Evolutionary conservation across 345 rosid genomes (phyloP).

Genomic region (Raphanus raphanistrum): DNA sequence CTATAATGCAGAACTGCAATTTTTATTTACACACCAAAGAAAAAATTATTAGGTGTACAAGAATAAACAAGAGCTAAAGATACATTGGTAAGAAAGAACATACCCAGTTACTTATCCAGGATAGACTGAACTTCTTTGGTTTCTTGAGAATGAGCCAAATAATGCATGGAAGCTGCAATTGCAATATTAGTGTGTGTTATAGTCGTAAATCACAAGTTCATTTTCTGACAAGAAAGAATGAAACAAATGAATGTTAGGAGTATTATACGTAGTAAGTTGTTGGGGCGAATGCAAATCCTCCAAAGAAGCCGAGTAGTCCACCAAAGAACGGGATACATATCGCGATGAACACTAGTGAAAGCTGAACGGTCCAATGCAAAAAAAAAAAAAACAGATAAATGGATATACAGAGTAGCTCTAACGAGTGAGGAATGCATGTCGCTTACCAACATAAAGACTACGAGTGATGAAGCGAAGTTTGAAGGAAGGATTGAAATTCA

Average conservation of each 20-base stretch:
- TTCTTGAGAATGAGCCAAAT: slow-evolving; percentile 69
- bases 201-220: not conserved
- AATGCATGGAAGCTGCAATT: slow-evolving; percentile 75
- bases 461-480: slow-evolving; percentile 68
- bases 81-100: not conserved
- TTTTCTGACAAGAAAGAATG: not conserved
- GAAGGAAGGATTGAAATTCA: slow-evolving; percentile 50
- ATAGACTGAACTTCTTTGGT: slow-evolving; percentile 63
- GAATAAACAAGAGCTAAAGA: not conserved
- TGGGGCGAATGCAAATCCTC: slow-evolving; percentile 85
- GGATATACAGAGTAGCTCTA: not conserved
- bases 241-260: not conserved
- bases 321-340: slow-evolving; percentile 73
- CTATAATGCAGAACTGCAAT: slow-evolving; percentile 61
- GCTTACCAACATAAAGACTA: slow-evolving; percentile 65
- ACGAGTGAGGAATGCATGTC: not conserved
- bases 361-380: slow-evolving; percentile 39
- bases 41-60: not conserved
- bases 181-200: not conserved
- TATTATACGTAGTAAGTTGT: slow-evolving; percentile 57
- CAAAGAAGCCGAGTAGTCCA: slow-evolving; percentile 71
- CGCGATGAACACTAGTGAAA: slow-evolving; percentile 55
- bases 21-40: slow-evolving; percentile 8
- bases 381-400: not conserved
- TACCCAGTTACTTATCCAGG: slow-evolving; percentile 73